A percentile compares a stretch with the other conserved stretches of the same genome.
phyloP scores from a whole-genome alignment of 1,284 basidiomycete genomes.

The Mycena citricolor region DNA sequence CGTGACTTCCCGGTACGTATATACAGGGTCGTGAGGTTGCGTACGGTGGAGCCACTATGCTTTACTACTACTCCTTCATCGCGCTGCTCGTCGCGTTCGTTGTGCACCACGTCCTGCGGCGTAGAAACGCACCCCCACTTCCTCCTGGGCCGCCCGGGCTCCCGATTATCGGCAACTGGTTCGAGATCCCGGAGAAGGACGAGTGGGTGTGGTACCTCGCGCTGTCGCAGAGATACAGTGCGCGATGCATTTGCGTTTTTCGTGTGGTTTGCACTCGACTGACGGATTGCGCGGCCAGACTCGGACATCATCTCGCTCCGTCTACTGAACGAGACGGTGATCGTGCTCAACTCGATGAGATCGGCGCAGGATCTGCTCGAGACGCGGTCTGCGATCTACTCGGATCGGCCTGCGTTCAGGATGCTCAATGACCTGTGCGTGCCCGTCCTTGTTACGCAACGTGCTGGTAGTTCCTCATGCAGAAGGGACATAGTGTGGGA shows the following conservation, averaged over 20 bases:
- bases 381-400: slow-evolving; percentile 26
- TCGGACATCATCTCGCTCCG: slow-evolving; percentile 19
- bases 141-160: slow-evolving; percentile 44
- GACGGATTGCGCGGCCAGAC: slow-evolving; percentile 6
- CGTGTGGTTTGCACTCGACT: background rate
- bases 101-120: too few relatives aligned
- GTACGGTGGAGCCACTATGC: too few relatives aligned
- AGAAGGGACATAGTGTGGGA: slow-evolving; percentile 34
- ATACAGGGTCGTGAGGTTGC: too few relatives aligned
- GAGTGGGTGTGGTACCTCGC: slow-evolving; percentile 41
- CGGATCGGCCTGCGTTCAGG: slow-evolving; percentile 25
- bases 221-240: slow-evolving; percentile 44
- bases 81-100: too few relatives aligned
- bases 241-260: background rate
- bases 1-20: too few relatives aligned
- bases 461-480: too few relatives aligned
- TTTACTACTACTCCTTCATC: too few relatives aligned
- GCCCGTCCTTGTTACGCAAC: background rate
- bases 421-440: slow-evolving; percentile 27
- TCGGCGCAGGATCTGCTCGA: slow-evolving; percentile 27
- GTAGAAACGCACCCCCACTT: too few relatives aligned
- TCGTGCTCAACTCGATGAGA: slow-evolving; percentile 26
- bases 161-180: slow-evolving; percentile 44
- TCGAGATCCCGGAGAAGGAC: slow-evolving; percentile 40
- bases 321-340: slow-evolving; percentile 22